A percentile compares a stretch with the other conserved stretches of the same genome.
These are phyloP conservation scores for Mycena rosella DNA, from an alignment of 768 basidiomycete genomes.

Conservation along the genomic window DNA sequence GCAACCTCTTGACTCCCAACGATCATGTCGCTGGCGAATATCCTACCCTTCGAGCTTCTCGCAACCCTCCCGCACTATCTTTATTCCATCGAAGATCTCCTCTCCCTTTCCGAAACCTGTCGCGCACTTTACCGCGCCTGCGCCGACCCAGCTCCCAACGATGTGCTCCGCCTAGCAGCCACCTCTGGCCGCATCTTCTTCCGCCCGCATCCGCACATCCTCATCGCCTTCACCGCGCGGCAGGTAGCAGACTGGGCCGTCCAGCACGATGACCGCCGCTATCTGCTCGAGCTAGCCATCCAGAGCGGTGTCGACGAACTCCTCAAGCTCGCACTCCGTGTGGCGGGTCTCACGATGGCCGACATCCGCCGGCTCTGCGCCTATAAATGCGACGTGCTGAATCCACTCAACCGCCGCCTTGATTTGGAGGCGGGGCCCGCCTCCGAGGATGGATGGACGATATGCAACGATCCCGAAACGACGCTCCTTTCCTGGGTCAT, in stretches of 20 bases:
- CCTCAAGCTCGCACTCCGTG: conserved; percentile 31
- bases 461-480: conserved; percentile 32
- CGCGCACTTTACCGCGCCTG: conserved; percentile 28
- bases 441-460: neutral
- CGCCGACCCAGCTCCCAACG: conserved; percentile 23
- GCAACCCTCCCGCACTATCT: conserved; percentile 24
- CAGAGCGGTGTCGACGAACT: conserved; percentile 33
- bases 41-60: conserved; percentile 1
- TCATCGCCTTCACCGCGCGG: conserved; percentile 32
- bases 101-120: conserved; percentile 26
- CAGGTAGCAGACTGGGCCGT: conserved; percentile 37
- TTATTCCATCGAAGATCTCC: conserved; percentile 32
- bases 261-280: conserved; percentile 21
- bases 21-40: too few species aligned
- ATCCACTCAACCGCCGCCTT: conserved; percentile 24
- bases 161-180: conserved; percentile 31
- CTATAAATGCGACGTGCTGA: conserved; percentile 30
- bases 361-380: conserved; percentile 32
- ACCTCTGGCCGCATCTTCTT: conserved; percentile 34
- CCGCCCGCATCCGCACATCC: conserved; percentile 36
- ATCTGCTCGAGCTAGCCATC: conserved; percentile 28
- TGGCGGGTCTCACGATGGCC: conserved; percentile 30
- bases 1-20: too few species aligned
- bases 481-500: conserved; percentile 32
- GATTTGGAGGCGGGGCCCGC: conserved; percentile 20